Evolutionary conservation across 306 rosid genomes (phyloP), one percentile per base, ranked within the genome.

Genomic region (Trifolium pratense): DNA sequence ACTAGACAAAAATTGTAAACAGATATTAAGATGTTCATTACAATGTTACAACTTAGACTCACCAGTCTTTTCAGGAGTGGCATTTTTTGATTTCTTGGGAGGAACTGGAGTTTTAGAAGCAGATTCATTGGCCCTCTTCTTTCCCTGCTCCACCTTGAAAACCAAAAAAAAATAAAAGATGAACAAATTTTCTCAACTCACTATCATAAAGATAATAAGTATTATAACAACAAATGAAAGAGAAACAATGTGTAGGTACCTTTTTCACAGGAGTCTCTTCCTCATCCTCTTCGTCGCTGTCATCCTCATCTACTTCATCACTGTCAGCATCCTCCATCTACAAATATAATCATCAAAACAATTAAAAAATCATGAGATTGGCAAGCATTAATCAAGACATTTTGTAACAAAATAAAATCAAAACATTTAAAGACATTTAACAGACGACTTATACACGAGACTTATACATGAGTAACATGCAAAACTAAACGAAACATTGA

Each of bases 31-130:
- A n/a, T n/a, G n/a, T n/a, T n/a, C n/a, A n/a, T n/a, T n/a, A n/a
- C n/a, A n/a, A n/a, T 57, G 14, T 29, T 13, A 5, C 14, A 66
- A 57, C 40, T 21, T 15, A 34, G 55, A 40, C 82, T 83, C 70
- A 93, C 98, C 98, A 21, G 83, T 78, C 82, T 94, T 94, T 36
- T 85, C 88, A 25, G 97, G 90, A 31, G 96, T 79, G 18, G 75
- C 85, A 69, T 77, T 21, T 59, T 94, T 94, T 5, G 91, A 80
- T 73, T 91, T 94, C 73, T 94, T 94, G 21, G 84, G 16, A 58
- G 96, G 20, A 49, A 87, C 79, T 0, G 96, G 96, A 26, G 91
- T 94, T 79, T 87, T 88, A 0, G 78, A 6, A 43, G 88, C 91
- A 67, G 96, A 83, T 0, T 83, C 96, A 49, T 82, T 84, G 16